Base-by-base conservation (phyloP, 306 rosid species). In the Trifolium fragiferum region DNA sequence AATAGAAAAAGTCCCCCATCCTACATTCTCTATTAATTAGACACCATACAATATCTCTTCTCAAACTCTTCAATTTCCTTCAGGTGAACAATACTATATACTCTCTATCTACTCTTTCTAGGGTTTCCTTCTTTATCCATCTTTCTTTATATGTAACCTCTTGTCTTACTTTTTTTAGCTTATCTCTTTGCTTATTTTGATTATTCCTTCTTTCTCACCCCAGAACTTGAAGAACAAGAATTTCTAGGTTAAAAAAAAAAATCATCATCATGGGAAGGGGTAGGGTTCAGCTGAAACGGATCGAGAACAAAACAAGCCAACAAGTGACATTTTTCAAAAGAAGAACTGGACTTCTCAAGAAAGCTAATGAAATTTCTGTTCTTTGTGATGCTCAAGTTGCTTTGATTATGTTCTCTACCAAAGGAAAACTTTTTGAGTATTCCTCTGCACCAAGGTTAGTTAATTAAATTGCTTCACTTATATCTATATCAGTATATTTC, bases 321-420 rank as follows among this genome's bases (percentile, higher is more conserved):
- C 98, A 93, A 80, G 98, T 93, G 7, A 93, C 97, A 2, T 92
- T 90, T 49, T 92, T 93, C 0, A 92, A 92, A 80, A 77, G 98
- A 0, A 53, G 90, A 74, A 73, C 78, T 0, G 98, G 98, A 7
- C 80, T 93, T 80, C 85, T 89, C 25, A 93, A 93, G 76, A 93
- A 93, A 76, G 98, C 98, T 16, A 80, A 87, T 57, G 98, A 93
- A 86, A 89, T 93, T 85, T 90, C 96, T 8, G 97, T 90, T 13
- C 90, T 93, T 0, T 93, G 98, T 58, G 98, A 93, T 77, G 93
- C 98, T 61, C 88, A 93, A 19, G 89, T 93, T 0, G 96, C 93
- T 61, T 76, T 93, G 79, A 85, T 93, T 32, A 82, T 90, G 37
- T 90, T 93, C 87, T 90, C 91, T 38, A 74, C 87, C 70, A 89